These are phyloP conservation scores for Whalleya microplaca DNA, from an alignment of 2,329 filamentous ascomycete species.

Conservation along the genomic window DNA sequence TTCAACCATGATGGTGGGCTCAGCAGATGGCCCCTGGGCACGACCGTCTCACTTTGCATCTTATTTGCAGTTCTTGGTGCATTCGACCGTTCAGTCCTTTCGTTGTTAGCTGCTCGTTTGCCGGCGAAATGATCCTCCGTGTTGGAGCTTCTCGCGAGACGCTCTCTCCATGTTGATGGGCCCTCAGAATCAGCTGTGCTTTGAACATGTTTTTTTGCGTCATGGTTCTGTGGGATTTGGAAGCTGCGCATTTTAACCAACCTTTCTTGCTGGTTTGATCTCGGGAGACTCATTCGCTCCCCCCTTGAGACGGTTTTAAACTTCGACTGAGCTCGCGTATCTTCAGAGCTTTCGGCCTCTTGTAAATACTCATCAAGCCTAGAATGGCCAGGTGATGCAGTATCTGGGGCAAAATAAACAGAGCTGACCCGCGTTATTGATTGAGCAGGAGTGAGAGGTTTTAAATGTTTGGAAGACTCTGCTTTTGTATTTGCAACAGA, in stretches of 20 bases:
- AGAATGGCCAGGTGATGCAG: slow-evolving; percentile 15
- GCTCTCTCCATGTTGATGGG: background rate
- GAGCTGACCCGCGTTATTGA: slow-evolving; percentile 15
- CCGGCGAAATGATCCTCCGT: background rate
- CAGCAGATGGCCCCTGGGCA: slow-evolving; percentile 26
- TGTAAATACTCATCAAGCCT: background rate
- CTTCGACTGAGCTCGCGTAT: background rate
- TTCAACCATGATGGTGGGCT: slow-evolving; percentile 37
- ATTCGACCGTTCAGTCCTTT: background rate
- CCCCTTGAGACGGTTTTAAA: background rate
- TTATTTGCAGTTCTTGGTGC: background rate
- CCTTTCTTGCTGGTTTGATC: background rate
- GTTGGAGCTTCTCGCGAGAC: background rate
- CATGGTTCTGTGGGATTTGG: background rate
- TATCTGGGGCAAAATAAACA: slow-evolving; percentile 20
- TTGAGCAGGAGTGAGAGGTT: slow-evolving; percentile 20
- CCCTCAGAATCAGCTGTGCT: background rate
- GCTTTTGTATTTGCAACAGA: background rate
- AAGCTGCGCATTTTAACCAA: background rate
- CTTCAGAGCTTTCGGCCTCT: background rate
- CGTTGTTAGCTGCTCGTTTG: background rate
- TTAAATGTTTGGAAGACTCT: slow-evolving; percentile 1
- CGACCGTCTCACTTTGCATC: slow-evolving; percentile 1
- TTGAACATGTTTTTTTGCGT: background rate
- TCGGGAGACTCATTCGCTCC: background rate